A percentile compares a stretch with the other conserved stretches of the same genome.
phyloP scores from a whole-genome alignment of 768 basidiomycete genomes.

The Lactarius hatsudake region DNA sequence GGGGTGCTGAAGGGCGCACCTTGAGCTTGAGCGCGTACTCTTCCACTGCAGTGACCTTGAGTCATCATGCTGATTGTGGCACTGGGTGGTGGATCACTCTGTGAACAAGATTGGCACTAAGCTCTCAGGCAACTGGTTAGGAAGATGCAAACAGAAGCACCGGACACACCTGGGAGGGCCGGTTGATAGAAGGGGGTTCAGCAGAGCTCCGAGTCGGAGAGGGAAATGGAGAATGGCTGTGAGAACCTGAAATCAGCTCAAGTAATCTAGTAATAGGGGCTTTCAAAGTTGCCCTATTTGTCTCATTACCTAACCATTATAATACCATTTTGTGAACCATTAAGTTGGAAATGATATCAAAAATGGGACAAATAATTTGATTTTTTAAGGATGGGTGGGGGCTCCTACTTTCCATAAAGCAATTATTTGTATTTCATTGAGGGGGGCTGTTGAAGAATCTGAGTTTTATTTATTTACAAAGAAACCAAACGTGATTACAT shows the following conservation, averaged over 20 bases:
- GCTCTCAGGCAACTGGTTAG: constrained; percentile 45
- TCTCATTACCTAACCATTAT: too few relatives aligned
- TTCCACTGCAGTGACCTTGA: background rate
- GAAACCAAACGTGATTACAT: too few relatives aligned
- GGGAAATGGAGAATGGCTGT: constrained; percentile 58
- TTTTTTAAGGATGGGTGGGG: too few relatives aligned
- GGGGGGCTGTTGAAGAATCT: too few relatives aligned
- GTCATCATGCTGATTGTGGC: background rate
- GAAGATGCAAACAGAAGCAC: constrained; percentile 21
- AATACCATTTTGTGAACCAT: too few relatives aligned
- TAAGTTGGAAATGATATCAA: too few relatives aligned
- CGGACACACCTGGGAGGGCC: background rate
- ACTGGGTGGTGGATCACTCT: background rate
- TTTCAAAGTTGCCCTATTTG: too few relatives aligned
- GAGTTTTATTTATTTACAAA: too few relatives aligned
- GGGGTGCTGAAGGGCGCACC: background rate
- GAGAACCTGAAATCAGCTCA: constrained; percentile 45
- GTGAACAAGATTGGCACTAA: background rate
- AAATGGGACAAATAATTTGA: too few relatives aligned
- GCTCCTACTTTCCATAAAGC: too few relatives aligned
- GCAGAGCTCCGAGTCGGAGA: constrained; percentile 49
- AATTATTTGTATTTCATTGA: too few relatives aligned
- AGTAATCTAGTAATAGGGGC: too few relatives aligned
- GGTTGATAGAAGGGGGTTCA: background rate
- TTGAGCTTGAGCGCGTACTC: background rate